Percentiles rank a stretch among this genome's conserved stretches.
These are phyloP conservation scores for Vanrija humicola DNA, from an alignment of 1,284 basidiomycete species.

Conservation along the genomic window DNA sequence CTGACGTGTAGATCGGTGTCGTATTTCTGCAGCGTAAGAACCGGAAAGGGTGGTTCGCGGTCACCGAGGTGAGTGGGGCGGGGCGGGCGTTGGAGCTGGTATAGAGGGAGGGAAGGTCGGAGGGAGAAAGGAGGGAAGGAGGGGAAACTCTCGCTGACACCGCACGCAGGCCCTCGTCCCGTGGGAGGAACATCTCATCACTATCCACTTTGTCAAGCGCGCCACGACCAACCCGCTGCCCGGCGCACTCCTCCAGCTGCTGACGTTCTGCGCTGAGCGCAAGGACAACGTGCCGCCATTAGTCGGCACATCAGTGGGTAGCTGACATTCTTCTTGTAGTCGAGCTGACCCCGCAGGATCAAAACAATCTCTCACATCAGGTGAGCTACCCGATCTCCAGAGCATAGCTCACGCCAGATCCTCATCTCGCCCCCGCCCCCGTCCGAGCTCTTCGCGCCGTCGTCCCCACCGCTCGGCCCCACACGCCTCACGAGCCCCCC, in stretches of 20 bases:
- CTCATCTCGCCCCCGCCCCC: slow-evolving; percentile 40
- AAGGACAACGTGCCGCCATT: slow-evolving; percentile 38
- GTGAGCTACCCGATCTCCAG: slow-evolving; percentile 8
- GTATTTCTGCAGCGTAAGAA: slow-evolving; percentile 43
- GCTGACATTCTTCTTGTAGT: neutral
- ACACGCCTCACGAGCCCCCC: slow-evolving; percentile 31
- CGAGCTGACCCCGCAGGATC: slow-evolving; percentile 18
- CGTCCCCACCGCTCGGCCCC: slow-evolving; percentile 25
- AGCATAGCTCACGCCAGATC: slow-evolving; percentile 22
- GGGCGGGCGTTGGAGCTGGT: neutral
- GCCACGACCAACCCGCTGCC: slow-evolving; percentile 22
- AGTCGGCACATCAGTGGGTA: slow-evolving; percentile 22
- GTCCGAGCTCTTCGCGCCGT: slow-evolving; percentile 37
- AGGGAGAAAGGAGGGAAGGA: no score
- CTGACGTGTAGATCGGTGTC: slow-evolving; percentile 31
- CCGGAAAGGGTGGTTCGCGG: slow-evolving; percentile 45
- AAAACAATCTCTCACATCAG: slow-evolving; percentile 33
- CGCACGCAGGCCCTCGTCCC: slow-evolving; percentile 36
- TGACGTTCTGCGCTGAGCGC: slow-evolving; percentile 38
- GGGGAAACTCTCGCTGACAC: no score
- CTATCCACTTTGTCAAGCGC: slow-evolving; percentile 17
- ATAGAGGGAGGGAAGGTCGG: no score
- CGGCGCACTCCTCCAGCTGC: slow-evolving; percentile 30
- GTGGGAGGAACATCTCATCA: slow-evolving; percentile 47
- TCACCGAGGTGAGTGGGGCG: slow-evolving; percentile 36